These are phyloP conservation scores for Stephanodiscus triporus DNA, from an alignment of 108 stramenopile genomes.

Conservation along the genomic window DNA sequence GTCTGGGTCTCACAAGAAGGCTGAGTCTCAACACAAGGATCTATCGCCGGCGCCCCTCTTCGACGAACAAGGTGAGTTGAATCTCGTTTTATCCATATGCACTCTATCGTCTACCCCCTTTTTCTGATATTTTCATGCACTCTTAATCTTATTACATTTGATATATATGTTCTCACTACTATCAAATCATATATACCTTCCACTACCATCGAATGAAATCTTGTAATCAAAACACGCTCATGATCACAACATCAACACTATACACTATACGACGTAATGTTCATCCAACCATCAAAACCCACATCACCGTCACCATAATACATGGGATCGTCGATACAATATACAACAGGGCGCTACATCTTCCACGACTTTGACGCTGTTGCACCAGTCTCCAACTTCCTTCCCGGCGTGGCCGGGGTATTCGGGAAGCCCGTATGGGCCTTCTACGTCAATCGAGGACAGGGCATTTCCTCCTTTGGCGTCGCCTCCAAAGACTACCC, in stretches of 20 bases:
- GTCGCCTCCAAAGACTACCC: conserved; percentile 88
- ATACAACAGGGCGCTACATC: conserved; percentile 70
- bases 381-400: conserved; percentile 83
- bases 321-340: neutral
- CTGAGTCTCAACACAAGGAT: neutral
- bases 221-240: neutral
- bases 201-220: neutral
- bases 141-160: neutral
- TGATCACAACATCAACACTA: neutral
- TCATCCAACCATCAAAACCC: too few relatives aligned
- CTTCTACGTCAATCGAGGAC: conserved; percentile 97
- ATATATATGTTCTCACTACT: neutral
- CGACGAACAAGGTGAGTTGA: conserved; percentile 12
- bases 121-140: neutral
- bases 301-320: neutral
- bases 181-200: neutral
- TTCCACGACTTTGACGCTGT: conserved; percentile 86
- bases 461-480: conserved; percentile 90
- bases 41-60: conserved; percentile 10
- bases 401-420: conserved; percentile 88
- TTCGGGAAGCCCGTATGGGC: conserved; percentile 93
- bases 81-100: neutral
- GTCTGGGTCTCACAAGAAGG: conserved; percentile 4
- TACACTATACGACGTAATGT: too few relatives aligned
- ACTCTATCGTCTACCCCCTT: neutral